Base-by-base conservation (phyloP, 768 basidiomycete genomes). In the Xerocomus potaroensis region DNA sequence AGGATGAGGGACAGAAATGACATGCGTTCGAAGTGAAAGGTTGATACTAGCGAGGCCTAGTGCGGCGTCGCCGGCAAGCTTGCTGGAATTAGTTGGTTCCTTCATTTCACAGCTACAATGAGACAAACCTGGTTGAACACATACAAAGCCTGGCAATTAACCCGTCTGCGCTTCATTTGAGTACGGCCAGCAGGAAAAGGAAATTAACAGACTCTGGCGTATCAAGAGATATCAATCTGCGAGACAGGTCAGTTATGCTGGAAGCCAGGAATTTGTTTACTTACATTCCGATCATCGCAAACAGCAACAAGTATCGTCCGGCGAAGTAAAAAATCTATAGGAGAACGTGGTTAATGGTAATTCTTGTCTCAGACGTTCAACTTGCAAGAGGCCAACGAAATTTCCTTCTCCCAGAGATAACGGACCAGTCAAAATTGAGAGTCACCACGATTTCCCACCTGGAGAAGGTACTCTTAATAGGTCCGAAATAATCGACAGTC, bases 331-430 rank as follows among this genome's bases (percentile, higher is more conserved):
- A 75, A 23, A 65, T 57, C 73, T 76, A 37, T 5, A 19, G 41
- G 9, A 2, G 70, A 38, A 2, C 19, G 30, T 35, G 4, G 12
- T 46, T 19, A 41, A 41, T 27, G n/a, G 21, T 36, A 32, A 23
- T 2, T 11, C 40, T 7, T 24, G 6, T 41, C 27, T n/a, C 4
- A 42, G 27, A 7, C 8, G 10, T 33, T 14, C 5, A 18, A 69
- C 79, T 51, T 41, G 69, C 72, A 62, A 76, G 50, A 5, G 75
- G 76, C 76, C 75, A 76, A 34, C 72, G 64, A 55, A 74, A 77
- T 50, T 61, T 65, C 33, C 61, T 65, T 58, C 63, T 73, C 19
- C 75, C 69, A 8, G 58, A 58, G 44, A 76, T 50, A 30, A 72
- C 63, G 4, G 62, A 62, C 65, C 64, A 69, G 50, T 76, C 75